A percentile compares a stretch with the other conserved stretches of the same genome.
These are phyloP conservation scores for Alternaria brassicae DNA, from an alignment of 2,329 filamentous ascomycete genomes.

Conservation along the genomic window DNA sequence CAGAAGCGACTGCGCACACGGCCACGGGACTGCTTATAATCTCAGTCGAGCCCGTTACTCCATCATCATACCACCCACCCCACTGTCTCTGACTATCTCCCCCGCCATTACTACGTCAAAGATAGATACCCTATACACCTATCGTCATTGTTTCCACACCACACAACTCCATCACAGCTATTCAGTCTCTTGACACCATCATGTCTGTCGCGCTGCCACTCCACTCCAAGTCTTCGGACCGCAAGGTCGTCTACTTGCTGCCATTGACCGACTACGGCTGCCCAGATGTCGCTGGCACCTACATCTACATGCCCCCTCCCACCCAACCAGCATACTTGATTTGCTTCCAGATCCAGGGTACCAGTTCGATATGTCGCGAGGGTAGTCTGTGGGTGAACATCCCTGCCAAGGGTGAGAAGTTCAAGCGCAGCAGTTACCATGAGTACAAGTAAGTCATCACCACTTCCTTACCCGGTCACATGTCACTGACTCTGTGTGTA, in stretches of 20 bases:
- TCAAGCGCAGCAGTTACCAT: slow-evolving; percentile 79
- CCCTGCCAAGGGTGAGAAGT: slow-evolving; percentile 75
- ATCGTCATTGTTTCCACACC: slow-evolving; percentile 28
- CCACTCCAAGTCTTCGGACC: slow-evolving; percentile 20
- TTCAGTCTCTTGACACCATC: slow-evolving; percentile 14
- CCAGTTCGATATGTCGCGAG: slow-evolving; percentile 92
- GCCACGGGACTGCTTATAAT: slow-evolving; percentile 14
- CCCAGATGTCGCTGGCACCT: slow-evolving; percentile 85
- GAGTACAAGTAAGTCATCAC: slow-evolving; percentile 78
- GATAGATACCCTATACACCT: slow-evolving; percentile 12
- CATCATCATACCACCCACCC: slow-evolving; percentile 8
- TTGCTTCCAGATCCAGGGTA: slow-evolving; percentile 90
- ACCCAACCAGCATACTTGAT: slow-evolving; percentile 75
- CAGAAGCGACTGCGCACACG: slow-evolving; percentile 21
- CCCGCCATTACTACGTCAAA: slow-evolving; percentile 10
- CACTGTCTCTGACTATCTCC: slow-evolving; percentile 16
- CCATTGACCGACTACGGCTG: slow-evolving; percentile 92
- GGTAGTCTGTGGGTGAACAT: slow-evolving; percentile 98
- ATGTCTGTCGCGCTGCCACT: slow-evolving; percentile 34
- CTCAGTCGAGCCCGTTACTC: slow-evolving; percentile 8
- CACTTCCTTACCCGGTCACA: background rate
- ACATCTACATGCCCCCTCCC: slow-evolving; percentile 87
- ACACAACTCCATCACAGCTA: slow-evolving; percentile 14
- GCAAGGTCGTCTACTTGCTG: slow-evolving; percentile 74
- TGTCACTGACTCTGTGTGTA: slow-evolving; percentile 50